Evolutionary conservation across 1,284 basidiomycete species (phyloP), one percentile per base, ranked within the genome.

Genomic region (Heterobasidion annosum): DNA sequence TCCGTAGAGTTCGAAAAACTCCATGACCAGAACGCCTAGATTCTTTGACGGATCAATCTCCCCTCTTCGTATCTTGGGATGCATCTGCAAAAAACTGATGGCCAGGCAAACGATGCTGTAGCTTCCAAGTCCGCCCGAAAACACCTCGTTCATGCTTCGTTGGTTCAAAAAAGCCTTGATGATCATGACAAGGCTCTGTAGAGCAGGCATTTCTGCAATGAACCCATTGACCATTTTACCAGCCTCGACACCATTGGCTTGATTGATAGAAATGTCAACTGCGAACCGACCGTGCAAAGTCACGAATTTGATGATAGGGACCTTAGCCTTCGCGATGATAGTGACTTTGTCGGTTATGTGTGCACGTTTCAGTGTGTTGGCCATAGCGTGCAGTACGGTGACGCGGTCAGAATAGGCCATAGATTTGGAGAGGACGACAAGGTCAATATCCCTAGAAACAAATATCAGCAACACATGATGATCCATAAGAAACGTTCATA

Each of bases 1-100:
- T 12, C 95, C 96, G 66, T 98, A 98, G 8, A 97, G 77, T 75
- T 99, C 95, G 63, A 99, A 95, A 67, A 98, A 95, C 67, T 99
- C 96, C 73, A 98, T 81, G 34, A 98, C 77, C 44, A 99, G 74
- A 5, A 95, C 88, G 2, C 96, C 96, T 10, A 99, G 76, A 66
- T 98, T 99, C 62, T 81, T 75, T 58, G 83, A 81, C 0, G 94
- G 83, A 61, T 95, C 85, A 45, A 99, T 93, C 68, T 96, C 92
- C 0, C 84, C 87, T 52, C 83, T 71, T 45, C 96, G 85, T 57
- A 99, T 82, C 68, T 96, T 97, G 0, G 96, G 97, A 67, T 99
- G 96, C 74, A 98, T 88, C 74, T 98, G 96, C 49, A 99, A 73
- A 68, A 98, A 98, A 66, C 85, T 93, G 62, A 98, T 83, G 12